phyloP scores from a whole-genome alignment of 2,329 filamentous ascomycete species.

The Pseudopithomyces chartarum region DNA sequence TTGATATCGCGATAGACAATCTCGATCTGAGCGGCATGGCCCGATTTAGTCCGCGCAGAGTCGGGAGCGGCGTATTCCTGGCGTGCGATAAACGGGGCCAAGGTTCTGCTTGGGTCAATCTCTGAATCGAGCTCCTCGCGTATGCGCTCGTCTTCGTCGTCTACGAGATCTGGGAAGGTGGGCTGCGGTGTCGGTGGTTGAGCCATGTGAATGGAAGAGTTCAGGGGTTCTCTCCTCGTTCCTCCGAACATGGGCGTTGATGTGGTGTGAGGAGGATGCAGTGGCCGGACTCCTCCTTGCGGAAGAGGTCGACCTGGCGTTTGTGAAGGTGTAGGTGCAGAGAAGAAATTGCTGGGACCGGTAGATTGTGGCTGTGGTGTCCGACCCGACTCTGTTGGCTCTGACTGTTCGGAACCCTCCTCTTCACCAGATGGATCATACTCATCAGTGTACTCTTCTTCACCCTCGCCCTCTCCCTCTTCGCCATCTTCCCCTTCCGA shows the following conservation, averaged over 20 bases:
- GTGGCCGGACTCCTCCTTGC: slow-evolving; percentile 5
- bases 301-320: slow-evolving; percentile 12
- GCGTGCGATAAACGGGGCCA: slow-evolving; percentile 70
- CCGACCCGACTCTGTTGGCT: slow-evolving; percentile 25
- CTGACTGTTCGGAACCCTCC: slow-evolving; percentile 44
- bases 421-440: slow-evolving; percentile 48
- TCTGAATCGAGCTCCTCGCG: slow-evolving; percentile 66
- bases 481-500: slow-evolving; percentile 14
- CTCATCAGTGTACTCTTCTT: slow-evolving; percentile 29
- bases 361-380: slow-evolving; percentile 21
- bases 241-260: slow-evolving; percentile 53
- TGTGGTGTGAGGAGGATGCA: slow-evolving; percentile 25
- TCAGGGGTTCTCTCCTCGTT: slow-evolving; percentile 33
- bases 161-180: slow-evolving; percentile 41
- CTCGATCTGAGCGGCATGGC: slow-evolving; percentile 54
- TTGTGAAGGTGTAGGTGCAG: slow-evolving; percentile 39
- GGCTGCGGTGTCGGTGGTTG: slow-evolving; percentile 47
- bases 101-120: slow-evolving; percentile 63
- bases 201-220: slow-evolving; percentile 34
- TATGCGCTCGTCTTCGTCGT: slow-evolving; percentile 71
- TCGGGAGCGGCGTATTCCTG: slow-evolving; percentile 49
- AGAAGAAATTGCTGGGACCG: slow-evolving; percentile 29
- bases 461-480: slow-evolving; percentile 26
- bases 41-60: slow-evolving; percentile 44
- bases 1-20: slow-evolving; percentile 77